Conservation (phyloP, 2,329 filamentous ascomycete genomes). For the Fusarium sp. region DNA sequence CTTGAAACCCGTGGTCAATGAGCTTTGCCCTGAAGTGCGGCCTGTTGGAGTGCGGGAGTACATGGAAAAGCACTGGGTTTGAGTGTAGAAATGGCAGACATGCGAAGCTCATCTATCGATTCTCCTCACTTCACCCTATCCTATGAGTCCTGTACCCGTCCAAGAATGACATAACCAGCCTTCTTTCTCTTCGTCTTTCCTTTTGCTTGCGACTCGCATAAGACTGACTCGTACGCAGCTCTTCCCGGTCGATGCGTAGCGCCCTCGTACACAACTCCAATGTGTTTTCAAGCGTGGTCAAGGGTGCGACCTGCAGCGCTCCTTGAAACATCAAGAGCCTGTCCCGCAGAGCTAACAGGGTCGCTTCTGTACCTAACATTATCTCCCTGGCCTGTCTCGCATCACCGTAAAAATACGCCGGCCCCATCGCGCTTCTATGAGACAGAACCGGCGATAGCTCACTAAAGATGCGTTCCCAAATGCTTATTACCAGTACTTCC, state of each 20-base stretch:
- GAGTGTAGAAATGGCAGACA: background rate
- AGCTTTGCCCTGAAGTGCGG: background rate
- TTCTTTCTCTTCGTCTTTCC: background rate
- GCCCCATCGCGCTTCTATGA: background rate
- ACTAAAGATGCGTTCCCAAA: background rate
- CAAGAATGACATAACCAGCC: background rate
- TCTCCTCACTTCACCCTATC: no score
- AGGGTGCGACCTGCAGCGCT: background rate
- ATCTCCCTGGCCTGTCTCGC: background rate
- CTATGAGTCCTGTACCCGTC: no score
- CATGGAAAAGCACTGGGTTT: background rate
- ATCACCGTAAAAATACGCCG: background rate
- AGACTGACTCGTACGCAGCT: background rate
- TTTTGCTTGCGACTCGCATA: background rate
- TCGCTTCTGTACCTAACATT: background rate
- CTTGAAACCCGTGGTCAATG: background rate
- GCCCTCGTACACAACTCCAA: background rate
- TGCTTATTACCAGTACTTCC: background rate
- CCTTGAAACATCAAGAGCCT: background rate
- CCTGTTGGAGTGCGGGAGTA: background rate
- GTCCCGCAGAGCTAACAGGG: background rate
- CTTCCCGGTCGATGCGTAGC: background rate
- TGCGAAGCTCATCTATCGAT: no score
- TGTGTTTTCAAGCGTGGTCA: background rate
- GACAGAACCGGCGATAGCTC: rapidly evolving